Evolutionary conservation across 495 filamentous ascomycete genomes (phyloP), one percentile per base, ranked within the genome.

Genomic region (Xylaria venustula): DNA sequence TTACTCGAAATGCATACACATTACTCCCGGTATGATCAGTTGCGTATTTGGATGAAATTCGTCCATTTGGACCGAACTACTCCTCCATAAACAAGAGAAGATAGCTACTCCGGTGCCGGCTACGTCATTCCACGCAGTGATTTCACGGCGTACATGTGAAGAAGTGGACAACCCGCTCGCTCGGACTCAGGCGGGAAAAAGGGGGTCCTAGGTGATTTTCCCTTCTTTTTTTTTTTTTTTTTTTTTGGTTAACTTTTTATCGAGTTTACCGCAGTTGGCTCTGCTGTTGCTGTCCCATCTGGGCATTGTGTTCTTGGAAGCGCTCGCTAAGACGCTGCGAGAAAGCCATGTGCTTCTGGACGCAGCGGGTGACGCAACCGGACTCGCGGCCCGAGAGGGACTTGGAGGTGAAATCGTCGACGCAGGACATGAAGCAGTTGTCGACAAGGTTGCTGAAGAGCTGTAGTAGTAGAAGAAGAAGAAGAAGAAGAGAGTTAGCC

Each of bases 331-430:
- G 77, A 28, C 94, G 86, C 67, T 92, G 88, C 36, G 89, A 89
- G 54, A 88, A 85, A 73, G 96, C 93, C 76, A 97, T 84, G 73
- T 90, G 89, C 83, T 98, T 98, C 76, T 93, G 88, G 22, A 97
- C 92, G 74, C 95, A 99, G 64, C 91, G 88, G 79, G 89, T 86
- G 60, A 97, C 85, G 77, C 95, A 98, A 67, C 88, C 84, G 70
- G 92, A 89, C 76, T 99, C 94, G 65, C 90, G 87, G 62, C 84
- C 79, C 55, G 87, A 85, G 32, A 99, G 85, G 7, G 91, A 90
- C 80, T 97, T 97, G 81, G 90, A 94, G 71, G 92, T 96, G 85
- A 99, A 99, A 81, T 97, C 93, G 74, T 91, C 93, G 75, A 98
- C 86, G 79, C 94, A 99, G 78, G 94, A 87, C 71, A 91, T 88